Evolutionary conservation across 371 early-diverging fungal genomes (phyloP).

Genomic region (Mucor ambiguus): DNA sequence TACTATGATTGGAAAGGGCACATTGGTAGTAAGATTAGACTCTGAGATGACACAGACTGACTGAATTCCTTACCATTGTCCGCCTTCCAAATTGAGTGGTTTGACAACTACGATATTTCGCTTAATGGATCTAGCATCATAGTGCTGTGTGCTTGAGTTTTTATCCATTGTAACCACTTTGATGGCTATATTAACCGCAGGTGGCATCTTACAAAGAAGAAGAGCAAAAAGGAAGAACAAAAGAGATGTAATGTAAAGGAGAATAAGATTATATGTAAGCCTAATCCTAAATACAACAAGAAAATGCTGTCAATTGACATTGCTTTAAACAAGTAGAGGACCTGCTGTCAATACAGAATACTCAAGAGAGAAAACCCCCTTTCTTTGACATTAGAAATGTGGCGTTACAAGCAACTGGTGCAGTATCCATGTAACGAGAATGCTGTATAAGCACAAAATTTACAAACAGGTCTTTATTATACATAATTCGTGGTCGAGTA

Average conservation of each 20-base stretch:
- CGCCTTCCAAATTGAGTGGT: constrained; percentile 12
- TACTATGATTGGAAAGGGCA: too few relatives aligned
- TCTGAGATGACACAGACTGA: background rate
- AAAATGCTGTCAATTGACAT: constrained; percentile 12
- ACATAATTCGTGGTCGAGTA: background rate
- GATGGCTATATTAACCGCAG: background rate
- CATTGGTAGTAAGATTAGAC: too few relatives aligned
- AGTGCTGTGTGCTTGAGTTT: background rate
- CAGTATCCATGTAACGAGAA: background rate
- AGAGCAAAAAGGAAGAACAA: background rate
- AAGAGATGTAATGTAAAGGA: background rate
- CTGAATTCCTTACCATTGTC: background rate
- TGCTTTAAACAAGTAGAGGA: background rate
- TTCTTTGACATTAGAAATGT: background rate
- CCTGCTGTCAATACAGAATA: background rate
- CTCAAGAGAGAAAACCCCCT: background rate
- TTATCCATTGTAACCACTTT: background rate
- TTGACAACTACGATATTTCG: background rate
- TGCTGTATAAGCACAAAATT: background rate
- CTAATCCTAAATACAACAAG: background rate
- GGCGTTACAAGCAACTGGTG: background rate
- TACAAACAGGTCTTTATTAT: background rate
- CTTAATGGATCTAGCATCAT: background rate
- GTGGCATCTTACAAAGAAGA: background rate
- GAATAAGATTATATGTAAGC: background rate